phyloP scores from a whole-genome alignment of 192 early-diverging fungal genomes.

The Coemansia sp. region DNA sequence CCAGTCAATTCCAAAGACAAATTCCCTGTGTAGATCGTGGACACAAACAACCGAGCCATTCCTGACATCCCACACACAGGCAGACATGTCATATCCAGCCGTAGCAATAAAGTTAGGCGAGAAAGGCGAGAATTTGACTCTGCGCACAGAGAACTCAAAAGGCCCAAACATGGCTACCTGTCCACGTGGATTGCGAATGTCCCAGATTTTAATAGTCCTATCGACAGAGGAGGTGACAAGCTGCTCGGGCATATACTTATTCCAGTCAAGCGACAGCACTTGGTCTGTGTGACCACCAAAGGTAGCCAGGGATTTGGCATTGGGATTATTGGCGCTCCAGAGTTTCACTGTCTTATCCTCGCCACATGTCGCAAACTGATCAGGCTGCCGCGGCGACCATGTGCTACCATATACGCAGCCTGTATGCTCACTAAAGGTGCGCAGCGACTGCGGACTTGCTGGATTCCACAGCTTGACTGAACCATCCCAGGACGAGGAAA shows the following conservation, averaged over 20 bases:
- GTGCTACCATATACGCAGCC: conserved; percentile 88
- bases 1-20: conserved; percentile 95
- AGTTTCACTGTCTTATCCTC: conserved; percentile 89
- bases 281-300: conserved; percentile 83
- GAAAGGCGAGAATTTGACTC: conserved; percentile 93
- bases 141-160: conserved; percentile 90
- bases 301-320: conserved; percentile 58
- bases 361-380: conserved; percentile 83
- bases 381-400: conserved; percentile 79
- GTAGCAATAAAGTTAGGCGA: conserved; percentile 73
- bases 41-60: conserved; percentile 60
- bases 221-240: conserved; percentile 92
- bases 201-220: conserved; percentile 87
- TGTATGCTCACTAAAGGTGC: conserved; percentile 86
- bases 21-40: conserved; percentile 89
- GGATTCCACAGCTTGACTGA: conserved; percentile 96
- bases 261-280: conserved; percentile 93
- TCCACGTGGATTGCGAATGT: conserved; percentile 73
- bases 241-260: conserved; percentile 85
- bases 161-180: conserved; percentile 74
- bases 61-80: conserved; percentile 84
- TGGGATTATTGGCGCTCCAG: conserved; percentile 82
- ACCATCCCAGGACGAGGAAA: conserved; percentile 94
- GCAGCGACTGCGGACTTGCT: conserved; percentile 67
- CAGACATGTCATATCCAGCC: conserved; percentile 96